Conservation (phyloP, 345 rosid species). For the Odontarrhena argentea region DNA sequence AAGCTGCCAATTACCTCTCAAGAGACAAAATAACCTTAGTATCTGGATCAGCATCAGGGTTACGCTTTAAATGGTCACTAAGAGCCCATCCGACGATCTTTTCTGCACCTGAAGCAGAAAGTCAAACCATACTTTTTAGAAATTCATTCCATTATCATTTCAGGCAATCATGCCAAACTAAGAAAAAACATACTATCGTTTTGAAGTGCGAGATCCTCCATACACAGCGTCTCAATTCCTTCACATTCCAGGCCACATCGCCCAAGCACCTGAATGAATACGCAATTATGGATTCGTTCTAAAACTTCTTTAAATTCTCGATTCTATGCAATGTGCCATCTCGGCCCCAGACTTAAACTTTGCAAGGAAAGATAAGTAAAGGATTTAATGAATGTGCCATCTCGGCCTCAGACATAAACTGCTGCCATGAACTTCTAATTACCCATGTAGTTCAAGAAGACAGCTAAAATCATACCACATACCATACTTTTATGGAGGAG, state of each 20-base stretch:
- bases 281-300: conserved; percentile 22
- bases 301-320: not conserved
- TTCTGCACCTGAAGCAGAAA: conserved; percentile 67
- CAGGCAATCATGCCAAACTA: conserved; percentile 7
- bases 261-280: conserved; percentile 57
- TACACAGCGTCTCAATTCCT: conserved; percentile 66
- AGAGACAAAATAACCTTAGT: conserved; percentile 59
- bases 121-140: conserved; percentile 5
- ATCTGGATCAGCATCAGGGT: conserved; percentile 63
- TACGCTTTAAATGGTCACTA: conserved; percentile 75
- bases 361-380: not conserved
- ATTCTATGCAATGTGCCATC: no score
- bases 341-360: no score
- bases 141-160: conserved; percentile 7
- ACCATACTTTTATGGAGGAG: conserved; percentile 4
- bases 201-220: conserved; percentile 74
- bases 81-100: conserved; percentile 87
- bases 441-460: conserved; percentile 23
- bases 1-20: conserved; percentile 62
- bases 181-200: conserved; percentile 62
- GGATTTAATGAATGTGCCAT: conserved; percentile 1
- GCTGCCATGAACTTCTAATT: conserved; percentile 8
- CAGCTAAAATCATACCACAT: conserved; percentile 1
- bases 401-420: not conserved
- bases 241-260: conserved; percentile 72